phyloP scores from a whole-genome alignment of 2,329 filamentous ascomycete species.

The Aspergillus candidus region DNA sequence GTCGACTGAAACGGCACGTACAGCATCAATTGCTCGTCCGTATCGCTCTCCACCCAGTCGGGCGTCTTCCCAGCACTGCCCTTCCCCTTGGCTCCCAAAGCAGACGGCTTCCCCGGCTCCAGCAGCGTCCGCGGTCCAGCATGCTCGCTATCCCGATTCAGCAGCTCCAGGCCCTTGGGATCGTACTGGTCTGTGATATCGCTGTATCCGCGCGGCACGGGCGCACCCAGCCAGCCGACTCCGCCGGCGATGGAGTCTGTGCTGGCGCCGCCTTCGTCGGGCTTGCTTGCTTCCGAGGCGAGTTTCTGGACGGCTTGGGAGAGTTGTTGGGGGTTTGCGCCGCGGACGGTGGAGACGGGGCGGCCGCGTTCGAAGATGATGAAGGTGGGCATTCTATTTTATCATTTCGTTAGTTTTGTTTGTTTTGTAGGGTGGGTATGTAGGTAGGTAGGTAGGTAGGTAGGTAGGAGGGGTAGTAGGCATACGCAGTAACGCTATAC shows the following conservation, averaged over 20 bases:
- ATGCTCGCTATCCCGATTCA: slow-evolving; percentile 76
- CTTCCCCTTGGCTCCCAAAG: slow-evolving; percentile 42
- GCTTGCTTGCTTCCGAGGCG: slow-evolving; percentile 54
- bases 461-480: slow-evolving; percentile 5
- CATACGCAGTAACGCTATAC: slow-evolving; percentile 65
- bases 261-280: slow-evolving; percentile 36
- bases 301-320: slow-evolving; percentile 66
- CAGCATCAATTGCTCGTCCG: slow-evolving; percentile 92
- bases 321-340: slow-evolving; percentile 66
- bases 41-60: slow-evolving; percentile 95
- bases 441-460: not conserved
- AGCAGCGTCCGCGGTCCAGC: slow-evolving; percentile 71
- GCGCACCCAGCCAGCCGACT: slow-evolving; percentile 63
- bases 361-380: slow-evolving; percentile 73
- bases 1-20: slow-evolving; percentile 84
- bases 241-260: slow-evolving; percentile 39
- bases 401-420: not conserved
- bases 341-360: slow-evolving; percentile 62
- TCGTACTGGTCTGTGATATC: slow-evolving; percentile 83
- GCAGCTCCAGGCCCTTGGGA: slow-evolving; percentile 69
- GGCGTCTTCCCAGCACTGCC: slow-evolving; percentile 50
- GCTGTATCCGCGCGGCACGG: slow-evolving; percentile 69
- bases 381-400: slow-evolving; percentile 75
- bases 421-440: too few species aligned
- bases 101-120: slow-evolving; percentile 59